A percentile compares a stretch with the other conserved stretches of the same genome.
Evolutionary conservation across 441 rosid genomes (phyloP).

Genomic region (Mallotus japonicus): DNA sequence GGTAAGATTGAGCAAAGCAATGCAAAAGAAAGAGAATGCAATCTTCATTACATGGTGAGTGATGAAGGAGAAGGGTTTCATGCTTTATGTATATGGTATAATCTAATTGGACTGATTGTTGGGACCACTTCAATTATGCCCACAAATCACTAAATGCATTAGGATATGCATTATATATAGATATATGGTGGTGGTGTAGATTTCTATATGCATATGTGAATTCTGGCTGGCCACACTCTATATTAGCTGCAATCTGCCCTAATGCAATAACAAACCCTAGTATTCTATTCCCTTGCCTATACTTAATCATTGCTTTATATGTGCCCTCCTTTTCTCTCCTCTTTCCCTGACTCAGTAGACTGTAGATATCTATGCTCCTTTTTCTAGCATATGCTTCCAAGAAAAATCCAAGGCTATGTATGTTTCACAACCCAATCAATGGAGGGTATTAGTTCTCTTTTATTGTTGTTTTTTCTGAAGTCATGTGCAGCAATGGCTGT

Average conservation of each 20-base stretch:
- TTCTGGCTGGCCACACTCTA: slow-evolving; percentile 16
- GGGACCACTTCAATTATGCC: slow-evolving; percentile 30
- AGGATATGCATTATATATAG: no score
- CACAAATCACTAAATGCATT: background rate
- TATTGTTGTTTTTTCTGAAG: background rate
- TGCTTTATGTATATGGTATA: background rate
- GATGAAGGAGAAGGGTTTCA: no score
- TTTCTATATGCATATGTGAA: background rate
- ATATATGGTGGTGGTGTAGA: slow-evolving; percentile 6
- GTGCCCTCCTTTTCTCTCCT: background rate
- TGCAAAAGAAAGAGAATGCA: background rate
- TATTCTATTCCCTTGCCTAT: background rate
- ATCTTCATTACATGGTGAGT: no score
- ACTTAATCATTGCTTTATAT: slow-evolving; percentile 16
- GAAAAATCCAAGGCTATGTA: background rate
- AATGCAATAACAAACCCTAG: slow-evolving; percentile 22
- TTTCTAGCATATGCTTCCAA: background rate
- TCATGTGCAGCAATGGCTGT: background rate
- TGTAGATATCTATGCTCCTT: no score
- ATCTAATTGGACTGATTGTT: background rate
- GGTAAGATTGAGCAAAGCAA: slow-evolving; percentile 6
- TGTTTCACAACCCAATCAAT: background rate
- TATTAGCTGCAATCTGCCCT: background rate
- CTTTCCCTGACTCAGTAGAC: background rate
- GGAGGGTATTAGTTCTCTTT: background rate